Percentiles rank a stretch among this genome's conserved stretches.
Evolutionary conservation across 768 basidiomycete species (phyloP).

Genomic region (Lepiota venenata): DNA sequence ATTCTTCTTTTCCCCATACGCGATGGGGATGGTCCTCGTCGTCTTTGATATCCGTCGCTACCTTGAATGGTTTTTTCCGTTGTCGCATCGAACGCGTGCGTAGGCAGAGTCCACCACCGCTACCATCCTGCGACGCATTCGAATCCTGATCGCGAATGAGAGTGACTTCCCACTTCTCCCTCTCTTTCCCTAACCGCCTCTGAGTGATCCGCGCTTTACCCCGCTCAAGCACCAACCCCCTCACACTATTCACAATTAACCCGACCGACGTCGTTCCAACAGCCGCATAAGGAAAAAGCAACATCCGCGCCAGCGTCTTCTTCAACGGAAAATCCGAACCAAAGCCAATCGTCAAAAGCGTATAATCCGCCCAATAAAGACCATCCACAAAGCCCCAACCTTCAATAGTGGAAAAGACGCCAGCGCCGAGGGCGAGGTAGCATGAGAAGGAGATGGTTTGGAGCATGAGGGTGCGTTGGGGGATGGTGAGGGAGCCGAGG

Average conservation of each 20-base stretch:
- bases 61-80: too few relatives aligned
- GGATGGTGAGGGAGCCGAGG: conserved; percentile 31
- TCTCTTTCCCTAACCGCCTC: conserved; percentile 28
- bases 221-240: conserved; percentile 34
- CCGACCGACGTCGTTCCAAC: conserved; percentile 35
- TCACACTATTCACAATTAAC: conserved; percentile 34
- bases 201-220: conserved; percentile 31
- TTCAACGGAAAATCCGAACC: conserved; percentile 34
- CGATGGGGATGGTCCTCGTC: conserved; percentile 14
- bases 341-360: conserved; percentile 37
- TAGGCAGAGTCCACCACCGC: not conserved
- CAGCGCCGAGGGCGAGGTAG: conserved; percentile 37
- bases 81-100: not conserved
- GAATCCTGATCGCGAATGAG: conserved; percentile 6
- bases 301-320: conserved; percentile 21
- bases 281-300: conserved; percentile 36
- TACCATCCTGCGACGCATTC: not conserved
- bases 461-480: conserved; percentile 41
- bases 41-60: not conserved
- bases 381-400: conserved; percentile 35
- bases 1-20: conserved; percentile 31
- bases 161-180: conserved; percentile 21
- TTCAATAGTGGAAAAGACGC: conserved; percentile 31
- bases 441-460: conserved; percentile 36
- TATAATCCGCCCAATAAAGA: conserved; percentile 41